Conservation (phyloP, 495 filamentous ascomycete genomes). For the Neurospora sp. region DNA sequence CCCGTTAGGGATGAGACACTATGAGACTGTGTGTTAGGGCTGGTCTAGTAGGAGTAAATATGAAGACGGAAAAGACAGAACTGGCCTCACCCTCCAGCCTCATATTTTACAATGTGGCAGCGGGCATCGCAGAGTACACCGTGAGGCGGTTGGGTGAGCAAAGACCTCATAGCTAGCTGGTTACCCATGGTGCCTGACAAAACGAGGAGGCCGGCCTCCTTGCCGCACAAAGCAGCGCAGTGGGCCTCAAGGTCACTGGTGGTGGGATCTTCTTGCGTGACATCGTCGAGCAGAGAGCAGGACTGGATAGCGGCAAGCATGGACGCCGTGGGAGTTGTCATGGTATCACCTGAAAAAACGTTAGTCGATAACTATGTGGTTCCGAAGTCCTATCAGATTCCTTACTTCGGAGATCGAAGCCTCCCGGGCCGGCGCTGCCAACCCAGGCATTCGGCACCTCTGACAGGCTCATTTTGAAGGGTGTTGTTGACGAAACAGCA, state of each 20-base stretch:
- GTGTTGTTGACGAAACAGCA: not conserved
- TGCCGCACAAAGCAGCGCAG: constrained; percentile 58
- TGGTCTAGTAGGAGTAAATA: not conserved
- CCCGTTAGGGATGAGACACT: constrained; percentile 47
- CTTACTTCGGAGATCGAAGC: constrained; percentile 34
- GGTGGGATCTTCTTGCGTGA: constrained; percentile 72
- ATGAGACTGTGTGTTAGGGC: not conserved
- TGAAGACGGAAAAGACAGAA: not conserved
- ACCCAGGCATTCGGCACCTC: constrained; percentile 20
- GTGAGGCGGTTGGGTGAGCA: constrained; percentile 61
- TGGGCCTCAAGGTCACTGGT: constrained; percentile 63
- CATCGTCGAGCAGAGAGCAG: constrained; percentile 65
- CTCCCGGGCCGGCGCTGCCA: constrained; percentile 32
- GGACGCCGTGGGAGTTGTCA: constrained; percentile 73
- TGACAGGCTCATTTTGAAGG: not conserved
- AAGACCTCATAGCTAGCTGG: constrained; percentile 58
- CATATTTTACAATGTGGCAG: constrained; percentile 56
- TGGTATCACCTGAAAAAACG: constrained; percentile 52
- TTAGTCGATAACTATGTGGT: not conserved
- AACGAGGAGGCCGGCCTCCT: constrained; percentile 66
- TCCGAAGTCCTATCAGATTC: not conserved
- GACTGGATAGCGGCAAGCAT: constrained; percentile 63
- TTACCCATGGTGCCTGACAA: constrained; percentile 90
- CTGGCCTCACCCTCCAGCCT: constrained; percentile 54
- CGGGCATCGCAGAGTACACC: constrained; percentile 58